Base-by-base conservation (phyloP, 116 monocot genomes). In the Papilionanthe hybrid region DNA sequence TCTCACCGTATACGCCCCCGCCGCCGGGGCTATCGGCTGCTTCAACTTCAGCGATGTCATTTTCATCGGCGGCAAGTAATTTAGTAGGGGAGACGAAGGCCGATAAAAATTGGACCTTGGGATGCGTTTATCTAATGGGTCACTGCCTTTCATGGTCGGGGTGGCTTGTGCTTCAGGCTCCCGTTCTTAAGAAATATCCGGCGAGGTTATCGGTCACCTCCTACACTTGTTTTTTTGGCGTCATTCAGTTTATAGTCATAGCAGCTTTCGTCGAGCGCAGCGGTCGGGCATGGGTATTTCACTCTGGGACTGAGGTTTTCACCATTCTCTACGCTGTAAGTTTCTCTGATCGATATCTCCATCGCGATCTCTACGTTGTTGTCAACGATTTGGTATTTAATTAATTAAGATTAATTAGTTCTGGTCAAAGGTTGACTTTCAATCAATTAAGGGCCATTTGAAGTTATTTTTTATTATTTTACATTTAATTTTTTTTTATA, bases 91-190 rank as follows among this genome's bases (percentile, higher is more conserved):
- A 22, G 7, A 23, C 23, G 7, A 23, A 63, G 83, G 75, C 19
- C n/a, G 73, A 69, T 55, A 92, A 92, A 86, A 94, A 75, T 83
- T 97, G 97, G 97, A 94, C 91, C 0, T 78, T 97, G 23, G 97
- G 97, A 1, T 97, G 97, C 77, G 0, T 97, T 8, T 97, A 91
- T 79, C 60, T 97, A 69, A 89, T 97, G 30, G 89, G 91, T 1
- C 97, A 97, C 83, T 97, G 97, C 88, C 86, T 94, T 8, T 92
- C 97, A 8, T 97, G 97, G 97, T 92, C 97, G 1, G 97, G 92
- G 5, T 97, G 97, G 97, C 86, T 97, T 12, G 97, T 97, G 22
- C 88, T 97, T 28, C 97, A 97, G 85, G 89, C 91, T 3, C 97
- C 97, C 11, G 85, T 97, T 81, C 86, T 97, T 65, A 97, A 97